These are phyloP conservation scores for Penicillium sp. DNA, from an alignment of 2,329 filamentous ascomycete species.

Conservation along the genomic window DNA sequence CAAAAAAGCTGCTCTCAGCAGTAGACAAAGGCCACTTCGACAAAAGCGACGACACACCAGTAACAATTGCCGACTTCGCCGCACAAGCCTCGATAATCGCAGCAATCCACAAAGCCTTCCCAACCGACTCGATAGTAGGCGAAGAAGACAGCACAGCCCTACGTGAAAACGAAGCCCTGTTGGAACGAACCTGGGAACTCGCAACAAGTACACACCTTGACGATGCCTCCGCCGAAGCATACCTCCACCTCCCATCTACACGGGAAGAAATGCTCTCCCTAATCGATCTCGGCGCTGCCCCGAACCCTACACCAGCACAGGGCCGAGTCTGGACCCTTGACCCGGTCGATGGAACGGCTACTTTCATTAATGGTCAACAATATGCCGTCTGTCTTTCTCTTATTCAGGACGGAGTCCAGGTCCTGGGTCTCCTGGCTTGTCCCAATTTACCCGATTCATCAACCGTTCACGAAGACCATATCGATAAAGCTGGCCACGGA, in stretches of 20 bases:
- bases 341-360: constrained; percentile 67
- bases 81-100: constrained; percentile 66
- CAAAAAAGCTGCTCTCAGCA: constrained; percentile 56
- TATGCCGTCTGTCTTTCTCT: constrained; percentile 66
- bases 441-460: constrained; percentile 59
- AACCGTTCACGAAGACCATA: constrained; percentile 41
- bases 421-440: constrained; percentile 64
- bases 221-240: constrained; percentile 35
- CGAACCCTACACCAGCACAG: constrained; percentile 39
- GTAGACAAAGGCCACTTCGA: constrained; percentile 57
- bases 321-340: constrained; percentile 65
- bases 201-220: constrained; percentile 46
- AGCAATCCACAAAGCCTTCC: constrained; percentile 59
- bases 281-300: constrained; percentile 62
- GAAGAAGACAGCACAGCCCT: constrained; percentile 63
- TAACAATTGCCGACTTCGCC: constrained; percentile 68
- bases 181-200: constrained; percentile 61
- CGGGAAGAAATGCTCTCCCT: constrained; percentile 63
- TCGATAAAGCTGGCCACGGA: constrained; percentile 52
- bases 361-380: constrained; percentile 65
- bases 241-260: constrained; percentile 47
- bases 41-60: constrained; percentile 64
- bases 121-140: constrained; percentile 62
- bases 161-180: constrained; percentile 53
- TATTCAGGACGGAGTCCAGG: constrained; percentile 61